These are phyloP conservation scores for Ceratocystis diversiconidia DNA, from an alignment of 2,329 filamentous ascomycete genomes.

Conservation along the genomic window DNA sequence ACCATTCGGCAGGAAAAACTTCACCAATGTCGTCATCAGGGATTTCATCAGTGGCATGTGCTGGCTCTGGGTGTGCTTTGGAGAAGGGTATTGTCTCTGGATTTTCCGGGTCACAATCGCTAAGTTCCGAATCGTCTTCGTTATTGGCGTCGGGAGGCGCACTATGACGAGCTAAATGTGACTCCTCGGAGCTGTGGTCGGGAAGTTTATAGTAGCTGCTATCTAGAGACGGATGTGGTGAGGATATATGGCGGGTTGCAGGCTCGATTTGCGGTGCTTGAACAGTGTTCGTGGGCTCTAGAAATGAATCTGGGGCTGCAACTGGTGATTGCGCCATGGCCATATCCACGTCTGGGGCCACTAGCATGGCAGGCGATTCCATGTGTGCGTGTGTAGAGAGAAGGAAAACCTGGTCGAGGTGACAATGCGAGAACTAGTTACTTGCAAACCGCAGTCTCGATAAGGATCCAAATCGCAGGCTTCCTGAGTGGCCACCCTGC, in stretches of 20 bases:
- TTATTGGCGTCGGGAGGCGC: not conserved
- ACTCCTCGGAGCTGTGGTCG: not conserved
- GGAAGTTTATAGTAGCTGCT: not conserved
- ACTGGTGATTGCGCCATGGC: not conserved
- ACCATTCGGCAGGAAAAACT: conserved; percentile 75
- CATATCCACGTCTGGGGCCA: not conserved
- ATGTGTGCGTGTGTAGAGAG: not conserved
- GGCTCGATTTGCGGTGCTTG: not conserved
- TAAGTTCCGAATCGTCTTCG: conserved; percentile 45
- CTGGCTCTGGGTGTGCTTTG: conserved; percentile 8
- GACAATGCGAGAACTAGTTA: not conserved
- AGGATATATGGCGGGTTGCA: not conserved
- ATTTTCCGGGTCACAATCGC: conserved; percentile 42
- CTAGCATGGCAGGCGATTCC: not conserved
- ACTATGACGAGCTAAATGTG: not conserved
- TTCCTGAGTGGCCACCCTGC: not conserved
- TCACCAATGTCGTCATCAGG: conserved; percentile 55
- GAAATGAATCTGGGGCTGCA: not conserved
- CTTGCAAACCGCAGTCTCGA: not conserved
- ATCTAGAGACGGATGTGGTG: not conserved
- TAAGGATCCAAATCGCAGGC: not conserved
- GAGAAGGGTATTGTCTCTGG: conserved; percentile 10
- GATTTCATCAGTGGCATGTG: conserved; percentile 21
- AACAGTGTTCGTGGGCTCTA: not conserved
- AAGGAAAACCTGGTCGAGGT: not conserved